These are phyloP conservation scores for Neurospora sp. DNA, from an alignment of 495 filamentous ascomycete species.

Conservation along the genomic window DNA sequence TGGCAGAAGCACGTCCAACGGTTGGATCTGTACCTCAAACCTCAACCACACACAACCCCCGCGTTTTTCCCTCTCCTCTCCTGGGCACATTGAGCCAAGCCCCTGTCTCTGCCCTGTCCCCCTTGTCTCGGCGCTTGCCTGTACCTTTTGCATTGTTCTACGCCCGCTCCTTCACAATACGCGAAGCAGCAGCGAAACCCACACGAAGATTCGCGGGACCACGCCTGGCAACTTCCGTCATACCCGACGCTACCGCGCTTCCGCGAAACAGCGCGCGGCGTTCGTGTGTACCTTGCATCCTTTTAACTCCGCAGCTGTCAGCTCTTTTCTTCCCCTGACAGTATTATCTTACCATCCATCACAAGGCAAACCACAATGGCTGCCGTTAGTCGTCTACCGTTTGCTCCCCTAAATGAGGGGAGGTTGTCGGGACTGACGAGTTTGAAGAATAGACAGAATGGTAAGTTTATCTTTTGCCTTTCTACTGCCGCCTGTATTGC, in stretches of 20 bases:
- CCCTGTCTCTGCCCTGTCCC: not conserved
- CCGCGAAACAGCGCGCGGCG: not conserved
- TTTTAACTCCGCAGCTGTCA: not conserved
- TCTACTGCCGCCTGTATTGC: not conserved
- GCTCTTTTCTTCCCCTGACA: not conserved
- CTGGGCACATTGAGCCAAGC: not conserved
- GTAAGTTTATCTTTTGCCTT: conserved; percentile 32
- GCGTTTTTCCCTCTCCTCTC: not conserved
- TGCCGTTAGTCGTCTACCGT: conserved; percentile 42
- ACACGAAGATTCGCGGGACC: not conserved
- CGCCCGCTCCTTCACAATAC: not conserved
- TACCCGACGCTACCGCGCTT: not conserved
- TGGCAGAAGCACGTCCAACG: not conserved
- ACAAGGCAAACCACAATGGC: conserved; percentile 26
- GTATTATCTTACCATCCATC: not conserved
- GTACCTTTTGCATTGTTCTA: not conserved
- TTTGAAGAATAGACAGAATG: conserved; percentile 53
- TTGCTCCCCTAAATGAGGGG: conserved; percentile 43
- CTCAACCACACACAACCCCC: not conserved
- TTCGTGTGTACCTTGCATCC: not conserved
- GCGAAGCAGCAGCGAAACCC: not conserved
- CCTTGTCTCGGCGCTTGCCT: not conserved
- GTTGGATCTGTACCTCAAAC: not conserved
- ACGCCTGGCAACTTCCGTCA: not conserved
- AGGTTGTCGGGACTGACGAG: conserved; percentile 46